phyloP scores from a whole-genome alignment of 73 alveolate genomes.

The Paramecium pentaurelia region DNA sequence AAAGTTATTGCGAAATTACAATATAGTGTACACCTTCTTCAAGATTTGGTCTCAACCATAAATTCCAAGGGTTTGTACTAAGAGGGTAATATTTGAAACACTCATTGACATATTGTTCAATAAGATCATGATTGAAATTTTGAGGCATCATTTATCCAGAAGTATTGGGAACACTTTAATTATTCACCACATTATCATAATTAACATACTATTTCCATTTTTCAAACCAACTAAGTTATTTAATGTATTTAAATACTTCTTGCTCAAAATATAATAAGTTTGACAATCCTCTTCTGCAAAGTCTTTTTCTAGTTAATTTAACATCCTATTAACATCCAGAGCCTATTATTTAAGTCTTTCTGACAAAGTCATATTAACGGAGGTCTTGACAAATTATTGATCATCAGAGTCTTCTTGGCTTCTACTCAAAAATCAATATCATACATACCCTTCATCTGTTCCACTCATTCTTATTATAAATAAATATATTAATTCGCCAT shows the following conservation, averaged over 20 bases:
- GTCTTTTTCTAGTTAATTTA: neutral
- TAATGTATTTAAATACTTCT: neutral
- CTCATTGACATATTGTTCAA: neutral
- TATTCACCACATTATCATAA: neutral
- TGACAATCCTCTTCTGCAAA: neutral
- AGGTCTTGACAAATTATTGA: neutral
- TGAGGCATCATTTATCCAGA: neutral
- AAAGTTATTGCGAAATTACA: neutral
- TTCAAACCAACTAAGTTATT: neutral
- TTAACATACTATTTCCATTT: neutral
- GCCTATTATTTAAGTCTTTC: neutral
- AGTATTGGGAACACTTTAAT: neutral
- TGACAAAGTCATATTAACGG: neutral
- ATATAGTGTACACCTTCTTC: neutral
- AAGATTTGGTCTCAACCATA: neutral
- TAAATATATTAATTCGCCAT: neutral
- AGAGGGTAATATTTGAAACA: constrained; percentile 32
- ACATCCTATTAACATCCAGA: neutral
- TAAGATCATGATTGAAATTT: neutral
- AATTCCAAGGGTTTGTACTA: neutral
- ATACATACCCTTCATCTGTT: neutral
- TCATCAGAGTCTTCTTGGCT: neutral
- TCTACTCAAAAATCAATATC: neutral
- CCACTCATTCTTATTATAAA: neutral
- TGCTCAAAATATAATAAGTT: constrained; percentile 16